A percentile compares a stretch with the other conserved stretches of the same genome.
Evolutionary conservation across 129 eudicot species (phyloP).

Genomic region (Gnaphalium uliginosum): DNA sequence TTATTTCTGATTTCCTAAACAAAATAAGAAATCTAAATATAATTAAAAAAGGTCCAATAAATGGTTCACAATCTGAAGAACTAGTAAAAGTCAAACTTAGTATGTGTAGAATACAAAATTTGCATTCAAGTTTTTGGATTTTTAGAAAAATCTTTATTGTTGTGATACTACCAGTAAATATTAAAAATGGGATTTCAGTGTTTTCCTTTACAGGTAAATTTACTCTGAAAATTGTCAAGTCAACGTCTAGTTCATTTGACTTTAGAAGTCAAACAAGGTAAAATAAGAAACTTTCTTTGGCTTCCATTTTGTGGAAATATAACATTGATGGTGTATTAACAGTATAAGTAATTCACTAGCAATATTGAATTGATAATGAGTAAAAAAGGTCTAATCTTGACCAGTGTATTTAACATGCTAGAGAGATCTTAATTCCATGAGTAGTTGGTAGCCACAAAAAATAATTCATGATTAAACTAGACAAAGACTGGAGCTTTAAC

Average conservation of each 20-base stretch:
- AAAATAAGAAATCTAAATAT: background rate
- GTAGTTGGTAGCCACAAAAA: conserved; percentile 23
- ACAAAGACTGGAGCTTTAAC: conserved; percentile 20
- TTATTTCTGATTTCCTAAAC: background rate
- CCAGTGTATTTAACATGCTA: conserved; percentile 18
- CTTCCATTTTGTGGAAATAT: conserved; percentile 11
- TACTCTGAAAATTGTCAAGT: background rate
- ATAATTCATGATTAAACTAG: conserved; percentile 1
- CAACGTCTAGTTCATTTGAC: conserved; percentile 10
- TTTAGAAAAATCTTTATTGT: background rate
- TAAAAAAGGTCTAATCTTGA: conserved; percentile 28
- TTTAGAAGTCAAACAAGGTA: conserved; percentile 18
- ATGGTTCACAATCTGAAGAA: conserved; percentile 5
- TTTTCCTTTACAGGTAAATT: background rate
- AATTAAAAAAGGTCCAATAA: background rate
- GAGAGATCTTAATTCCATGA: conserved; percentile 19
- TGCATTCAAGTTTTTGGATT: conserved; percentile 19
- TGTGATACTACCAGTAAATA: background rate
- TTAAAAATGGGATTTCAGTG: background rate
- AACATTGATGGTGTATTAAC: background rate
- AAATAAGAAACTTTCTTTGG: background rate
- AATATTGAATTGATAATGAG: background rate
- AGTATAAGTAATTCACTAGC: conserved; percentile 15
- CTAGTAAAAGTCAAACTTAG: conserved; percentile 11
- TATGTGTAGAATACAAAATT: background rate